Base-by-base conservation (phyloP, 306 rosid genomes). In the Morella rubra region DNA sequence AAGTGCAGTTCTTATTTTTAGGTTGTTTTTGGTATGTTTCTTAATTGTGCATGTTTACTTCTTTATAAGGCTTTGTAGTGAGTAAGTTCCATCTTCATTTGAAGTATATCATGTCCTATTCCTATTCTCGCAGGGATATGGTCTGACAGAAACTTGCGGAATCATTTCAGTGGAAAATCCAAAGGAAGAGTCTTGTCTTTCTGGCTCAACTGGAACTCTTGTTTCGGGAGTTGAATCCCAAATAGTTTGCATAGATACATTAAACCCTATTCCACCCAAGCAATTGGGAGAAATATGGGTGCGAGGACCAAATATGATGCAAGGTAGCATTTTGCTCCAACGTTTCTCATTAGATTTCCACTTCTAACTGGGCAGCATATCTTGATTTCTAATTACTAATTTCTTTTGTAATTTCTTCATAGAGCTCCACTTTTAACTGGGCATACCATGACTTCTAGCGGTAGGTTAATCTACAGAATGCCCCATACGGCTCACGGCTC, bases 71-170 rank as follows among this genome's bases (percentile, higher is more conserved):
- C 27, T 56, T 0, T 20, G 15, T 3, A 0, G 32, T 32, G 0
- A 56, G 62, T 19, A 20, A 1, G 14, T 12, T 19, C 32, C 62
- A 56, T 56, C 37, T 56, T 60, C 42, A 60, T 27, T 12, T 22
- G 18, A 60, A 60, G 66, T 60, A 20, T 47, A 37, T 41, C 4
- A 40, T 62, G 2, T 64, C 9, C 5, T n/a, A n/a, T n/a, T 7
- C 59, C 24, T 61, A 1, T n/a, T n/a, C n/a, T 66, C 16, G 46
- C 82, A 84, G 86, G 90, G 86, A 15, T 87, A 87, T 87, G 90
- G 88, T 15, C 84, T 84, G 88, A 86, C 87, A 4, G 90, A 83
- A 81, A 69, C 85, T 69, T 78, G 84, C 75, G 84, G 82, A 68
- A 5, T 72, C 44, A 44, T 84, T 71, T 65, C 90, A 20, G 0